Evolutionary conservation across 306 rosid genomes (phyloP).

Genomic region (Cucumis melo): DNA sequence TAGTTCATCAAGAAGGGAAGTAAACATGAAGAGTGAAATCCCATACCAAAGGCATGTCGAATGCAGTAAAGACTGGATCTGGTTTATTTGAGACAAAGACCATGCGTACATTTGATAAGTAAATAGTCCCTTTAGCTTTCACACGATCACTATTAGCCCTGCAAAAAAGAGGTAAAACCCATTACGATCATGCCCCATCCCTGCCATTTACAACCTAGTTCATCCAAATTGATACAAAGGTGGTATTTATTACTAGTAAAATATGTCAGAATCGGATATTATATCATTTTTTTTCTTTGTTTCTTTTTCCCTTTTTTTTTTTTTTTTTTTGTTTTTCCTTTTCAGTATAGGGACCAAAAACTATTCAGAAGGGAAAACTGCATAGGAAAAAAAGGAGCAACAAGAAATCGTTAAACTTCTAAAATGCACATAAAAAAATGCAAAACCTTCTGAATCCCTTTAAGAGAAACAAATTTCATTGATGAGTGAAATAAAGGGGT

Average conservation of each 20-base stretch:
- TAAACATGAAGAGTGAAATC: neutral
- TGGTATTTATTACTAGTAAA: neutral
- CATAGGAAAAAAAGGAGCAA: neutral
- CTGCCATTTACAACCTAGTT: neutral
- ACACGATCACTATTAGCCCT: constrained; percentile 49
- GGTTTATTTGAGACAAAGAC: constrained; percentile 68
- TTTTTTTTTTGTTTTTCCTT: too few species aligned
- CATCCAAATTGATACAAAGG: neutral
- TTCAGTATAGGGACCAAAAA: neutral
- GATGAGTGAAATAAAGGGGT: neutral
- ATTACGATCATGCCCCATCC: neutral
- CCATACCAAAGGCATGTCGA: constrained; percentile 95
- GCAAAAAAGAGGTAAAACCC: constrained; percentile 7
- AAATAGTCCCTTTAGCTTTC: constrained; percentile 74
- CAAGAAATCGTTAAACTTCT: neutral
- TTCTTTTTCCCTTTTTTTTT: too few species aligned
- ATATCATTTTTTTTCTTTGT: neutral
- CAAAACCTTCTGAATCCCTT: neutral
- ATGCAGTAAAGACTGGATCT: constrained; percentile 42
- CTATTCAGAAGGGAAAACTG: neutral
- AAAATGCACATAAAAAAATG: neutral
- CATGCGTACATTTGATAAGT: constrained; percentile 83
- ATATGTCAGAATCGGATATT: neutral
- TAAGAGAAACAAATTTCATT: neutral
- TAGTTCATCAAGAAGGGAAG: neutral